These are phyloP conservation scores for Odonthalia washingtoniensis DNA, from an alignment of 31 red algal species.

Conservation along the genomic window DNA sequence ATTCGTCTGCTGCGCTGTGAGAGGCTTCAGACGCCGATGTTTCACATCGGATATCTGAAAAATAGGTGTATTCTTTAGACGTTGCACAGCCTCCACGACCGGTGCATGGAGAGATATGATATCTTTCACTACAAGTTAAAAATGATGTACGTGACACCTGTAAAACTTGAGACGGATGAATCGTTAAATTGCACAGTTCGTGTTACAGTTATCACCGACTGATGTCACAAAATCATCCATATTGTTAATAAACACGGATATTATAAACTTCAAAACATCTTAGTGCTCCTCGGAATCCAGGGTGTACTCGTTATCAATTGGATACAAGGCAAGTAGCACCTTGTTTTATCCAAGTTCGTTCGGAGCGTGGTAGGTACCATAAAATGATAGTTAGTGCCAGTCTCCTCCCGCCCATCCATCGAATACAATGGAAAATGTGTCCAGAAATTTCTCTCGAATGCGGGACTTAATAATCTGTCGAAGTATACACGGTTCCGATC, in stretches of 20 bases:
- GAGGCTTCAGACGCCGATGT: not conserved
- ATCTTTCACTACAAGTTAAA: not conserved
- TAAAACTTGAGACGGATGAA: not conserved
- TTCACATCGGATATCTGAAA: not conserved
- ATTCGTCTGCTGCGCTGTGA: not conserved
- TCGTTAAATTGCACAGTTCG: conserved; percentile 2
- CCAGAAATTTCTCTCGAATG: not conserved
- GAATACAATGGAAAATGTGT: not conserved
- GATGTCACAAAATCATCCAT: not conserved
- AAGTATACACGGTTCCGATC: no score
- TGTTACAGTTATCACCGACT: conserved; percentile 20
- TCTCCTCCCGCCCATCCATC: conserved; percentile 4
- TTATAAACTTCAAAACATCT: not conserved
- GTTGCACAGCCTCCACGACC: conserved; percentile 3
- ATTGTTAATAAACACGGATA: not conserved
- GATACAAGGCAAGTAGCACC: not conserved
- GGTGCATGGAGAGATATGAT: not conserved
- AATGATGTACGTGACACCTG: not conserved
- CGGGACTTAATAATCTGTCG: not conserved
- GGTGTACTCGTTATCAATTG: not conserved
- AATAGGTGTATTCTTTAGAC: not conserved
- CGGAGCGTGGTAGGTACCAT: not conserved
- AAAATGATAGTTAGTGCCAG: not conserved
- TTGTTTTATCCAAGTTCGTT: not conserved
- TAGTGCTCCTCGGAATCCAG: not conserved